A percentile compares a stretch with the other conserved stretches of the same genome.
Conservation (phyloP, 306 rosid genomes). For the Coriaria nepalensis region DNA sequence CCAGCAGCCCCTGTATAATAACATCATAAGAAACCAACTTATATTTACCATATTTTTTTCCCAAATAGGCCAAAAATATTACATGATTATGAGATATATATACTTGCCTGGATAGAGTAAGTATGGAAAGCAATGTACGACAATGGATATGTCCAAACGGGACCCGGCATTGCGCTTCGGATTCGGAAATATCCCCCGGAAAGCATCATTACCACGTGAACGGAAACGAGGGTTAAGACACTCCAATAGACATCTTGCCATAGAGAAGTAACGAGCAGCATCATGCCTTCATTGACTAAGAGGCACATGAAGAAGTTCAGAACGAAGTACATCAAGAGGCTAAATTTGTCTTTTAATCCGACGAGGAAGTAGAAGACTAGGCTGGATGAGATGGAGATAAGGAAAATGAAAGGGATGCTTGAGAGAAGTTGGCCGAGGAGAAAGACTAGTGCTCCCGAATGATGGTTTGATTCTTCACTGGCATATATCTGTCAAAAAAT, state of each 20-base stretch:
- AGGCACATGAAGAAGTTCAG: slow-evolving; percentile 83
- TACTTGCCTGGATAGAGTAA: slow-evolving; percentile 78
- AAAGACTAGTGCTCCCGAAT: slow-evolving; percentile 71
- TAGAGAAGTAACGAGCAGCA: slow-evolving; percentile 56
- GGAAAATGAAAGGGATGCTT: slow-evolving; percentile 94
- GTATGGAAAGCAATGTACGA: slow-evolving; percentile 88
- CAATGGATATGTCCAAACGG: slow-evolving; percentile 78
- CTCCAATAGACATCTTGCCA: slow-evolving; percentile 79
- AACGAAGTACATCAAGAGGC: slow-evolving; percentile 97
- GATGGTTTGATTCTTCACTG: slow-evolving; percentile 80
- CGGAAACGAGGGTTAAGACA: slow-evolving; percentile 60
- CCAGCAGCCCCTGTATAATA: slow-evolving; percentile 63
- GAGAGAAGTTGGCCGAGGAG: slow-evolving; percentile 85
- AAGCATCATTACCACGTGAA: slow-evolving; percentile 96
- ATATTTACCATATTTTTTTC: no score
- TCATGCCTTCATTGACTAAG: slow-evolving; percentile 82
- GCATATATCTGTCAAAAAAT: slow-evolving; percentile 51
- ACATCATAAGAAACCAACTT: slow-evolving; percentile 1
- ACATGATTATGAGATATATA: not conserved
- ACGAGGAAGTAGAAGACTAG: slow-evolving; percentile 83
- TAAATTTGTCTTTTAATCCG: slow-evolving; percentile 77
- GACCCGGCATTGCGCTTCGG: slow-evolving; percentile 64
- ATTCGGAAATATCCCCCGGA: slow-evolving; percentile 90
- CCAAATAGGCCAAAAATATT: not conserved
- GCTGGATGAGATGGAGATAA: slow-evolving; percentile 84